Base-by-base conservation (phyloP, 352 stramenopile genomes). In the Globisporangium yorkense region DNA sequence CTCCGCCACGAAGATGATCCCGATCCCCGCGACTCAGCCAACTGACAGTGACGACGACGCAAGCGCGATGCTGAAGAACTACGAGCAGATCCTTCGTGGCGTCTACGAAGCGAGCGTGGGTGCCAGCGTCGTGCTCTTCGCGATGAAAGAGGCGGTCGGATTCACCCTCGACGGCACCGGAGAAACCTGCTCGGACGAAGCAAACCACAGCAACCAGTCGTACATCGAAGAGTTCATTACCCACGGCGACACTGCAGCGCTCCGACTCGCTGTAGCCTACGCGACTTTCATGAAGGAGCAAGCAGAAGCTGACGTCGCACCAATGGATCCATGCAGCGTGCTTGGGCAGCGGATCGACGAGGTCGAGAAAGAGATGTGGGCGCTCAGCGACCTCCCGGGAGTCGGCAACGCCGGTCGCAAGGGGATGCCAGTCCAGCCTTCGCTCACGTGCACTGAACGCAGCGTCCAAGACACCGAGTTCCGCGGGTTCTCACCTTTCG, bases 371-470 rank as follows among this genome's bases (percentile, higher is more conserved):
- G 31, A 54, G 5, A 78, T 90, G 57, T 92, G 80, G 83, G 54
- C 52, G 7, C 48, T 35, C 44, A 81, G 69, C 31, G 79, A 92
- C 54, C 65, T 90, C 3, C 78, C 77, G n/a, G 83, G 83, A 21
- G 74, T 89, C 9, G 78, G 80, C 20, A 88, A 89, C 45, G 50
- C 51, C n/a, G 83, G 83, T 0, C 68, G 83, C 45, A 88, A 88
- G 44, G 61, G 59, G 0, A 80, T 92, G 66, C 83, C 83, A 5
- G 27, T 70, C 31, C 47, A 56, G 10, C 62, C 83, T 18, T 56
- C 53, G 31, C 55, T 82, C 2, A 70, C 68, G 1, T 43, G 63
- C 9, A 59, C 71, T 1, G 74, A 84, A 49, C 78, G 80, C 27
- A 74, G 67, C 40, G 67, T 89, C 44, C 62, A 73, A 7, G 69